A percentile compares a stretch with the other conserved stretches of the same genome.
Conservation (phyloP, 768 basidiomycete species). For the Baorangia bicolor region DNA sequence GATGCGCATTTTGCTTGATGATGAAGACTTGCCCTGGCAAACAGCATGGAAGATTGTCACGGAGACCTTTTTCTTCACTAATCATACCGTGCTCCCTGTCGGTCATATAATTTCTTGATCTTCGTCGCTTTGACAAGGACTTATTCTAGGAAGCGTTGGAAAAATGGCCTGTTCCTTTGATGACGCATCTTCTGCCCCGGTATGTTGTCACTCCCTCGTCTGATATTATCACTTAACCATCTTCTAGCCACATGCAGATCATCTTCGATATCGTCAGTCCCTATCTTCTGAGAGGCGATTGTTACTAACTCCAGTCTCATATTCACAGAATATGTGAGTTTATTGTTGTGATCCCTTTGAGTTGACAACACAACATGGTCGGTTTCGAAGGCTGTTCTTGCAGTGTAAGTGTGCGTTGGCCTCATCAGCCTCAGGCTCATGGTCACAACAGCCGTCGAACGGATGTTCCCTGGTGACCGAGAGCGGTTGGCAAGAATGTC, state of each 20-base stretch:
- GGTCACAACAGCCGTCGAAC: conserved; percentile 64
- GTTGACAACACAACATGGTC: not conserved
- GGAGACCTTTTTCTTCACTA: conserved; percentile 94
- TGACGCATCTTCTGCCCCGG: conserved; percentile 83
- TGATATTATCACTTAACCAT: not conserved
- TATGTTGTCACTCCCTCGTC: conserved; percentile 27
- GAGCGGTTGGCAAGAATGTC: conserved; percentile 84
- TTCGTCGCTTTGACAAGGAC: not conserved
- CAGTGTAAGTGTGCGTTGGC: conserved; percentile 47
- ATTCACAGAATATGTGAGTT: conserved; percentile 38
- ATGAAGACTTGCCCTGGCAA: conserved; percentile 85
- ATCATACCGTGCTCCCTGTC: conserved; percentile 90
- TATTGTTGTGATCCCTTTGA: not conserved
- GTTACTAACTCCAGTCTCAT: conserved; percentile 14
- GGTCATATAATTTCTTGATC: conserved; percentile 27
- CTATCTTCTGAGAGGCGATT: not conserved
- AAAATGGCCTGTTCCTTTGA: conserved; percentile 89
- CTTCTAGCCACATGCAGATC: conserved; percentile 79
- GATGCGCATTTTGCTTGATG: conserved; percentile 89
- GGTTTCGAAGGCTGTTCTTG: conserved; percentile 47
- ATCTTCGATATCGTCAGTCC: conserved; percentile 81
- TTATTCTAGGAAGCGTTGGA: conserved; percentile 67
- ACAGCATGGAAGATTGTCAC: conserved; percentile 86
- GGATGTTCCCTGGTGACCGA: conserved; percentile 84
- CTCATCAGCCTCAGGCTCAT: not conserved